Conservation (phyloP, 257 asterid genomes). For the Craterostigma plantagineum region DNA sequence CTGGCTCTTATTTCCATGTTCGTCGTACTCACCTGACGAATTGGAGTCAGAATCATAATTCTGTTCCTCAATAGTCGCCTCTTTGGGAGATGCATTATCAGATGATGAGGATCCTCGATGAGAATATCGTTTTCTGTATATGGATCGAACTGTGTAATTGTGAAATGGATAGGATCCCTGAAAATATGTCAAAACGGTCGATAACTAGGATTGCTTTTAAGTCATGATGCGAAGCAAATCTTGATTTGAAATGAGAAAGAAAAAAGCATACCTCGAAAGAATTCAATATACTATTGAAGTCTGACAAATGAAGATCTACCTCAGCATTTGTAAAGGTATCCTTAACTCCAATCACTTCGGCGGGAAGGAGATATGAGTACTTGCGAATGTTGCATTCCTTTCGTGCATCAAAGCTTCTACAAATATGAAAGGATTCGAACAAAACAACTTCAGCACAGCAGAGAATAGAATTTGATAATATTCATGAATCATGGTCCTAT, state of each 20-base stretch:
- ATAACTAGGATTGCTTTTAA: neutral
- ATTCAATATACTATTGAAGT: conserved; percentile 50
- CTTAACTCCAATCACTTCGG: conserved; percentile 66
- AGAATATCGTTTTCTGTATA: conserved; percentile 39
- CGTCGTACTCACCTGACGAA: no score
- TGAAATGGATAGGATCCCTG: conserved; percentile 97
- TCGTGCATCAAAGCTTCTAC: conserved; percentile 87
- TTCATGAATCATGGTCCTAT: no score
- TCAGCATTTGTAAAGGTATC: conserved; percentile 32
- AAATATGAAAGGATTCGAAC: conserved; percentile 1
- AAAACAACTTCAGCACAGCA: neutral
- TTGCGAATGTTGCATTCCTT: conserved; percentile 70
- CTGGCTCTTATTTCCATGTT: no score
- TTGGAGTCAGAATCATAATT: no score
- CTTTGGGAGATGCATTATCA: no score
- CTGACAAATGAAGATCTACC: conserved; percentile 44
- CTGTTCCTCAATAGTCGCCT: no score
- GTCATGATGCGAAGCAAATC: no score
- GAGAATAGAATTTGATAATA: no score
- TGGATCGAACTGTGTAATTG: conserved; percentile 73
- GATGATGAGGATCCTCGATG: conserved; percentile 16
- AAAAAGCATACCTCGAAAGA: conserved; percentile 47
- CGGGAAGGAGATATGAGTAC: conserved; percentile 84
- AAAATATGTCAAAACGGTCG: no score
- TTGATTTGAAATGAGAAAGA: conserved; percentile 4